phyloP scores from a whole-genome alignment of 208 protist species.

The Leishmania tarentolae region DNA sequence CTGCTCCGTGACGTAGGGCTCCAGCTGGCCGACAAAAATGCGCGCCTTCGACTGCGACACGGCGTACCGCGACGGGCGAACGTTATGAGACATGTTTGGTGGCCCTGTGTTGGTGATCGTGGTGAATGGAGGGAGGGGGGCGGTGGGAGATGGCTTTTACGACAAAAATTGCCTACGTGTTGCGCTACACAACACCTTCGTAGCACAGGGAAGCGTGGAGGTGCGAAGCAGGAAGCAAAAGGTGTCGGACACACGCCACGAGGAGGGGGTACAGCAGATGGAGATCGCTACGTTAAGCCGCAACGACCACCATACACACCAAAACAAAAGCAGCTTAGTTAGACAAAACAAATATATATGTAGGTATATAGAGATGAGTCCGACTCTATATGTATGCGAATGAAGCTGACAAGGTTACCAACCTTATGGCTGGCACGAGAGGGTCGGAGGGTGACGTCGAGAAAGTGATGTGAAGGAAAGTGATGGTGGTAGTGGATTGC shows the following conservation, averaged over 20 bases:
- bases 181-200: neutral
- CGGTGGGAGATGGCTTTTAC: neutral
- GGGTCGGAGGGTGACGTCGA: no score
- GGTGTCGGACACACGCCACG: neutral
- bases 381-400: neutral
- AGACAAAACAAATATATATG: neutral
- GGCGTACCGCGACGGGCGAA: constrained; percentile 40
- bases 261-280: neutral
- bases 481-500: neutral
- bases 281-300: neutral
- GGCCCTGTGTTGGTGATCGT: neutral
- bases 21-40: constrained; percentile 71
- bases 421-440: neutral
- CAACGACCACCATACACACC: neutral
- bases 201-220: neutral
- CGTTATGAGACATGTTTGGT: constrained; percentile 28
- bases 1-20: constrained; percentile 66
- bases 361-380: neutral
- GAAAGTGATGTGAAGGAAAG: neutral
- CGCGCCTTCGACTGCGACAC: constrained; percentile 51
- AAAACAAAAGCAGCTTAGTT: neutral
- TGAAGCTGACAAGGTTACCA: neutral
- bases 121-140: neutral
- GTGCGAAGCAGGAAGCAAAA: constrained; percentile 3
- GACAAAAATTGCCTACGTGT: neutral